Conservation (phyloP, 2,329 filamentous ascomycete genomes). For the Xylaria sp. region DNA sequence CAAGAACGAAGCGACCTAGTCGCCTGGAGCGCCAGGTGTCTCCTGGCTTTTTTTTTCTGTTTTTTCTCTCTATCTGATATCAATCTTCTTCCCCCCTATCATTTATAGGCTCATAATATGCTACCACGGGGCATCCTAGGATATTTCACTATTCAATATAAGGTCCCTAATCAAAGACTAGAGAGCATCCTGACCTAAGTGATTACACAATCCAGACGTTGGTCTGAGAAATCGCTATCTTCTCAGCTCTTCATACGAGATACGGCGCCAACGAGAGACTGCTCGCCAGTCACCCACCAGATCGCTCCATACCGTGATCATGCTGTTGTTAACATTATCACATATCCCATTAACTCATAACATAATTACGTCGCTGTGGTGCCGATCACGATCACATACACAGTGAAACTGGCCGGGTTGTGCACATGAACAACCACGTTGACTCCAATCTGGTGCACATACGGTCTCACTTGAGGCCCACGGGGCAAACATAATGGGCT, state of each 20-base stretch:
- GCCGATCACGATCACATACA: background rate
- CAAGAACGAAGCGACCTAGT: background rate
- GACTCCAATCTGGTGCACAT: background rate
- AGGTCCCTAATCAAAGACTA: background rate
- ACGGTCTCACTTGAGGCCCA: background rate
- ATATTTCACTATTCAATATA: background rate
- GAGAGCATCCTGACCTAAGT: background rate
- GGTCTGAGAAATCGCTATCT: background rate
- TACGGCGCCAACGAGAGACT: background rate
- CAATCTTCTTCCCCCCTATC: background rate
- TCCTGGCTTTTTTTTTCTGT: background rate
- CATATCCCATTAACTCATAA: background rate
- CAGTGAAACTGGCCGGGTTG: background rate
- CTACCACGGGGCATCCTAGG: background rate
- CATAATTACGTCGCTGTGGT: too few species aligned
- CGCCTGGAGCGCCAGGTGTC: background rate
- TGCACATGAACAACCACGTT: background rate
- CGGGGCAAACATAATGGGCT: background rate
- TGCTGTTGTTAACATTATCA: background rate
- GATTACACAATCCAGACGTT: background rate
- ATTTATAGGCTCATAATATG: background rate
- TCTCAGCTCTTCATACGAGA: background rate
- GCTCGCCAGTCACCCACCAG: background rate
- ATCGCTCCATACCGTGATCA: background rate
- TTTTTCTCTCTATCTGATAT: background rate